phyloP scores from a whole-genome alignment of 1,139 yeast genomes.

The Geotrichum cucujoidarum region DNA sequence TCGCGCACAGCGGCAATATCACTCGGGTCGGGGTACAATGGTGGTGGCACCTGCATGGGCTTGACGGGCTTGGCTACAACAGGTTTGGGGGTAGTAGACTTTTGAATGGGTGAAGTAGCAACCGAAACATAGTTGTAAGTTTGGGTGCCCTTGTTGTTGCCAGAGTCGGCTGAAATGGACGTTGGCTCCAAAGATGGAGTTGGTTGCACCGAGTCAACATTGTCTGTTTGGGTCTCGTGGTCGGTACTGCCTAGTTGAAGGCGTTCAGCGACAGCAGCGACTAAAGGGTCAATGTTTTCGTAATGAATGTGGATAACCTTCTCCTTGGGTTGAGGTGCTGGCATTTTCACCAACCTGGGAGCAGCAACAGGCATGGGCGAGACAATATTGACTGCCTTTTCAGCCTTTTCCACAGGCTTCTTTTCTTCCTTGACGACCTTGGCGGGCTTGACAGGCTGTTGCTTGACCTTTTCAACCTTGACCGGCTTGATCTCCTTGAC shows the following conservation, averaged over 20 bases:
- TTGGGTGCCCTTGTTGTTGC: slow-evolving; percentile 19
- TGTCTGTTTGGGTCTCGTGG: slow-evolving; percentile 25
- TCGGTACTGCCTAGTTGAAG: slow-evolving; percentile 19
- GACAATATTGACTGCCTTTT: not conserved
- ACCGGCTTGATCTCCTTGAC: slow-evolving; percentile 12
- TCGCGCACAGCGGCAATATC: slow-evolving; percentile 11
- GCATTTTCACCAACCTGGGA: not conserved
- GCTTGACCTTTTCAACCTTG: slow-evolving; percentile 6
- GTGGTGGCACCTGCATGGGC: not conserved
- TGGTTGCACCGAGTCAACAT: slow-evolving; percentile 7
- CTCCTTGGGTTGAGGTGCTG: slow-evolving; percentile 6
- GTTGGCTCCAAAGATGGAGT: slow-evolving; percentile 18
- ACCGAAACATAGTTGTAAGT: slow-evolving; percentile 15
- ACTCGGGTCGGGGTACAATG: not conserved
- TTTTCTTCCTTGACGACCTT: slow-evolving; percentile 9
- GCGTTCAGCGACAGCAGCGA: slow-evolving; percentile 23
- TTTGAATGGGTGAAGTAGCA: not conserved
- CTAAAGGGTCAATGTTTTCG: slow-evolving; percentile 22
- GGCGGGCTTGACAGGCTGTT: slow-evolving; percentile 13
- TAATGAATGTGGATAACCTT: slow-evolving; percentile 18
- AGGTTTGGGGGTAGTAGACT: not conserved
- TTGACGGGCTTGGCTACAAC: not conserved
- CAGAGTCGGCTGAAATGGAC: slow-evolving; percentile 18
- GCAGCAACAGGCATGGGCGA: slow-evolving; percentile 10
- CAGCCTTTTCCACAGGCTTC: not conserved